A percentile compares a stretch with the other conserved stretches of the same genome.
Evolutionary conservation across 768 basidiomycete genomes (phyloP).

Genomic region (Naganishia vishniacii): DNA sequence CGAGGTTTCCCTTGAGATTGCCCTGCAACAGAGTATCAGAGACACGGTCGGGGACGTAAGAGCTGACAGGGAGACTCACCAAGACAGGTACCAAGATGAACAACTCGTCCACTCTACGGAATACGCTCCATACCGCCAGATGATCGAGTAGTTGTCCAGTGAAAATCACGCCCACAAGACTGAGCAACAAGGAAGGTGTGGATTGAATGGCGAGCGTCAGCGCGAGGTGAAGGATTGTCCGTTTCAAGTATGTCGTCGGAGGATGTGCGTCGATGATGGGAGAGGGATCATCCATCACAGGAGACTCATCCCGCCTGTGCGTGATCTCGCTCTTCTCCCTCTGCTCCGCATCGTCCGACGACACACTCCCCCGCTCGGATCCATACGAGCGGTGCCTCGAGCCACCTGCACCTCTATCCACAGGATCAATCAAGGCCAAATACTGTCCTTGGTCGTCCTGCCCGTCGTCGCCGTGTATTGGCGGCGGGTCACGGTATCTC

Average conservation of each 20-base stretch:
- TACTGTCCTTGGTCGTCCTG: too few relatives aligned
- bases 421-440: not conserved
- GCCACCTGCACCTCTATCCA: not conserved
- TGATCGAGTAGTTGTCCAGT: constrained; percentile 84
- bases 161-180: constrained; percentile 75
- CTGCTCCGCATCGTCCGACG: not conserved
- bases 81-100: constrained; percentile 94
- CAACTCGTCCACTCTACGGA: constrained; percentile 83
- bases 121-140: constrained; percentile 87
- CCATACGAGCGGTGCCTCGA: constrained; percentile 5
- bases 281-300: too few relatives aligned
- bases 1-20: constrained; percentile 93
- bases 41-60: not conserved
- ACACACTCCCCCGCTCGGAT: not conserved
- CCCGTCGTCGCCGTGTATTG: not conserved
- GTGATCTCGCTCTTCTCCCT: not conserved
- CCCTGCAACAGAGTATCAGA: constrained; percentile 24
- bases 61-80: constrained; percentile 44
- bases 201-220: constrained; percentile 54
- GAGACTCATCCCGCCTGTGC: too few relatives aligned
- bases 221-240: not conserved
- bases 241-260: not conserved
- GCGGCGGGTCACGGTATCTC: not conserved
- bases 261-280: not conserved
- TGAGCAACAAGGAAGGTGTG: constrained; percentile 77